Percentiles rank a stretch among this genome's conserved stretches.
phyloP scores from a whole-genome alignment of 345 rosid genomes.

The Carallia pectinifolia region DNA sequence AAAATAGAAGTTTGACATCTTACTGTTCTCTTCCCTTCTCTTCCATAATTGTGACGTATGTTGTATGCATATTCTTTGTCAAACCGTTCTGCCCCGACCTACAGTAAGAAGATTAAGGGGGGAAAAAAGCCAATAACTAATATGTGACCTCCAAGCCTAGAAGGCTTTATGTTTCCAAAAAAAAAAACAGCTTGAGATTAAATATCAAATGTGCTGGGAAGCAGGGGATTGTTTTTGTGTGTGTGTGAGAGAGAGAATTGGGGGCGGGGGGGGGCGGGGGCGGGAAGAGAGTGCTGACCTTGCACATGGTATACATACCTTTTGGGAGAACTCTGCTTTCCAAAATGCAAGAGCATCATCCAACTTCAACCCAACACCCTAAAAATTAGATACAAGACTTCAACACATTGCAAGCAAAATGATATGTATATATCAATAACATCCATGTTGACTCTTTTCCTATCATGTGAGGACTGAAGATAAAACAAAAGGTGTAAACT shows the following conservation, averaged over 20 bases:
- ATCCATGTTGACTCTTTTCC: constrained; percentile 1
- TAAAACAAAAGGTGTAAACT: neutral
- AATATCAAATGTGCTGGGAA: neutral
- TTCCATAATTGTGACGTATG: constrained; percentile 93
- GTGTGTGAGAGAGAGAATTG: too few species aligned
- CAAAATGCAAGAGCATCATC: constrained; percentile 95
- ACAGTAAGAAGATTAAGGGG: constrained; percentile 11
- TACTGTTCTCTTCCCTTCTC: constrained; percentile 91
- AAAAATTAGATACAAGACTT: constrained; percentile 10
- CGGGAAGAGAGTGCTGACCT: too few species aligned
- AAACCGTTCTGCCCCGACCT: constrained; percentile 90
- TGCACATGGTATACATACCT: constrained; percentile 39
- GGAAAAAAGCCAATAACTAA: neutral
- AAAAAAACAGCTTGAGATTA: neutral
- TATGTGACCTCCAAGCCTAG: neutral
- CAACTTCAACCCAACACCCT: constrained; percentile 91
- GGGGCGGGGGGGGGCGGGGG: too few species aligned
- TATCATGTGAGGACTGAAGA: neutral
- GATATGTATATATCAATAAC: neutral
- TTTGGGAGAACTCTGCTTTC: constrained; percentile 85
- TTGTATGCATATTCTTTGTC: constrained; percentile 86
- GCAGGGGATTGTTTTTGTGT: too few species aligned
- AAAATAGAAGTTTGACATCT: constrained; percentile 25
- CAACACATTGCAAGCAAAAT: neutral
- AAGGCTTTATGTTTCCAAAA: neutral